These are phyloP conservation scores for Verbena officinalis DNA, from an alignment of 257 asterid genomes.

Conservation along the genomic window DNA sequence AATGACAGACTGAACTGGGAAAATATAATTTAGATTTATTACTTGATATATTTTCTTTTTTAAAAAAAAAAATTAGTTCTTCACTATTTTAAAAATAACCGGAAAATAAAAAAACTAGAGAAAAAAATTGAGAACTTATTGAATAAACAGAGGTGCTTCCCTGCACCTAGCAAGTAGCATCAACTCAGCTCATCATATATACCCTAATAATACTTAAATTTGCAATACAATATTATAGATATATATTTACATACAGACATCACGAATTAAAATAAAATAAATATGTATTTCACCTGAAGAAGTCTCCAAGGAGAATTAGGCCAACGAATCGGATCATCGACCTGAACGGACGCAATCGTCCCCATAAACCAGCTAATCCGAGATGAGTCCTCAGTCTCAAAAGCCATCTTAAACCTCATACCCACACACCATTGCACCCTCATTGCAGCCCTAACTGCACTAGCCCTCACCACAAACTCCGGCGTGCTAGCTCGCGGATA, in stretches of 20 bases:
- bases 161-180: too few species aligned
- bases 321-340: slow-evolving; percentile 65
- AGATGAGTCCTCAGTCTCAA: slow-evolving; percentile 73
- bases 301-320: slow-evolving; percentile 84
- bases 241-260: too few species aligned
- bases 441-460: slow-evolving; percentile 62
- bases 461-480: slow-evolving; percentile 70
- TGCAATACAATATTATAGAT: too few species aligned
- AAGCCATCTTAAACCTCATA: slow-evolving; percentile 84
- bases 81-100: too few species aligned
- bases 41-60: too few species aligned
- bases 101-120: not conserved
- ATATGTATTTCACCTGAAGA: slow-evolving; percentile 52
- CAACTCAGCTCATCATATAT: not conserved
- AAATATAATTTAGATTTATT: too few species aligned
- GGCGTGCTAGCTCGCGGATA: slow-evolving; percentile 75
- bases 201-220: too few species aligned
- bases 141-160: too few species aligned
- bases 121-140: not conserved
- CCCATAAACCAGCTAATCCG: slow-evolving; percentile 78
- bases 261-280: not conserved
- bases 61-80: too few species aligned
- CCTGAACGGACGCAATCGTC: slow-evolving; percentile 58
- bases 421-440: slow-evolving; percentile 67
- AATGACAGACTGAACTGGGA: too few species aligned